phyloP scores from a whole-genome alignment of 2,329 filamentous ascomycete genomes.

The Alternaria gaisen region DNA sequence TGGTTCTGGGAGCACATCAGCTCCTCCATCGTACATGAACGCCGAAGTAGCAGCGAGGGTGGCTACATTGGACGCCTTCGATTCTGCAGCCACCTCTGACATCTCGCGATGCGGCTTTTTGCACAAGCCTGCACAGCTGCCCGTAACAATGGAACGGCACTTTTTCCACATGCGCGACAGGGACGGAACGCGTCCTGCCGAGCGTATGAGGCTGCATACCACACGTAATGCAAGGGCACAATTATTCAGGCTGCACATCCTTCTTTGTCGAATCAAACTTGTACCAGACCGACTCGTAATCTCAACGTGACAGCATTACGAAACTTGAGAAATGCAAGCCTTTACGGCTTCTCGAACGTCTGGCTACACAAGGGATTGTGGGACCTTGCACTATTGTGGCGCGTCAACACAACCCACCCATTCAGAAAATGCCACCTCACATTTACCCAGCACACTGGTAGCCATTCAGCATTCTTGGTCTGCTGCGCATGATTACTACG shows the following conservation, averaged over 20 bases:
- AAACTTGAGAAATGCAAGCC: not conserved
- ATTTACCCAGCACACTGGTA: slow-evolving; percentile 9
- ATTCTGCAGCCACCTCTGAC: slow-evolving; percentile 3
- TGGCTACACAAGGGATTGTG: slow-evolving; percentile 18
- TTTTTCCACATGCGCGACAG: not conserved
- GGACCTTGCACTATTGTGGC: slow-evolving; percentile 19
- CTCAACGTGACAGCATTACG: not conserved
- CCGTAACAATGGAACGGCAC: not conserved
- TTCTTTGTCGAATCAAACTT: not conserved
- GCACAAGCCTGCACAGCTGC: not conserved
- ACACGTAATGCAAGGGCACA: slow-evolving; percentile 2
- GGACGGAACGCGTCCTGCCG: not conserved
- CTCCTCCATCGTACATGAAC: slow-evolving; percentile 12
- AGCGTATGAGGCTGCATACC: not conserved
- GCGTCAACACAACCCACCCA: slow-evolving; percentile 23
- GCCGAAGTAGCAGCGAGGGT: slow-evolving; percentile 10
- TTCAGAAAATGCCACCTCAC: slow-evolving; percentile 14
- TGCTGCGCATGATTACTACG: slow-evolving; percentile 11
- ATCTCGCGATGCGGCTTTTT: not conserved
- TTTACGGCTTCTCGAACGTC: slow-evolving; percentile 15
- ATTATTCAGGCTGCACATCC: not conserved
- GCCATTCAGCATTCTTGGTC: slow-evolving; percentile 1
- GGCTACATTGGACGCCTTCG: slow-evolving; percentile 10
- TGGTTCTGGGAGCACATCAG: slow-evolving; percentile 22
- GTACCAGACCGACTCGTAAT: slow-evolving; percentile 3